Conservation (phyloP, 805 yeast species). For the Maudiozyma bulderi region DNA sequence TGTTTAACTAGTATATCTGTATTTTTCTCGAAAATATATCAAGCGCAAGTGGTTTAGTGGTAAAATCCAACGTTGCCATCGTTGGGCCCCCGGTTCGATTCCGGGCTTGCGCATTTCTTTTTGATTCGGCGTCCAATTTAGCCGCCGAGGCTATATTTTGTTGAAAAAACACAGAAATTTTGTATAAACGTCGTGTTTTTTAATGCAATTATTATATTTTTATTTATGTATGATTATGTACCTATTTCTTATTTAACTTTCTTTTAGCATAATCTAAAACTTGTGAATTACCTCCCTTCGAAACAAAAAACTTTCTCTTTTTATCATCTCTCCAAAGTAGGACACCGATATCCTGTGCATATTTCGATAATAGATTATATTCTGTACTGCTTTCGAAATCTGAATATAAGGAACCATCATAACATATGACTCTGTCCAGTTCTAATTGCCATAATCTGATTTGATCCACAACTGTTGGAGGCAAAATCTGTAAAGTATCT, state of each 20-base stretch:
- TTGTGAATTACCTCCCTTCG: constrained; percentile 76
- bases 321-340: constrained; percentile 74
- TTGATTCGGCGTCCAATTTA: neutral
- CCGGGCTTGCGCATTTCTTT: constrained; percentile 7
- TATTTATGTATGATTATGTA: neutral
- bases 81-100: constrained; percentile 8
- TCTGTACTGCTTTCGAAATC: constrained; percentile 76
- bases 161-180: too few species aligned
- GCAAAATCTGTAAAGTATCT: constrained; percentile 54
- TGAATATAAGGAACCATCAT: constrained; percentile 78
- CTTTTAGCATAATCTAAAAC: constrained; percentile 87
- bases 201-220: neutral
- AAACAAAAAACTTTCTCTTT: constrained; percentile 71
- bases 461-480: constrained; percentile 96
- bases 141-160: too few species aligned
- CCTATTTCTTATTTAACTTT: constrained; percentile 14
- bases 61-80: constrained; percentile 7
- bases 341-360: constrained; percentile 88
- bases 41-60: constrained; percentile 8
- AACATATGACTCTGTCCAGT: constrained; percentile 79
- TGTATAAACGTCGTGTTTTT: neutral
- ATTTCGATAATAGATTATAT: constrained; percentile 57
- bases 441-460: constrained; percentile 94
- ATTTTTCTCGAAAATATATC: too few species aligned
- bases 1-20: too few species aligned